A percentile compares a stretch with the other conserved stretches of the same genome.
Conservation (phyloP, 1,284 basidiomycete genomes). For the Rhodotorula sp. region DNA sequence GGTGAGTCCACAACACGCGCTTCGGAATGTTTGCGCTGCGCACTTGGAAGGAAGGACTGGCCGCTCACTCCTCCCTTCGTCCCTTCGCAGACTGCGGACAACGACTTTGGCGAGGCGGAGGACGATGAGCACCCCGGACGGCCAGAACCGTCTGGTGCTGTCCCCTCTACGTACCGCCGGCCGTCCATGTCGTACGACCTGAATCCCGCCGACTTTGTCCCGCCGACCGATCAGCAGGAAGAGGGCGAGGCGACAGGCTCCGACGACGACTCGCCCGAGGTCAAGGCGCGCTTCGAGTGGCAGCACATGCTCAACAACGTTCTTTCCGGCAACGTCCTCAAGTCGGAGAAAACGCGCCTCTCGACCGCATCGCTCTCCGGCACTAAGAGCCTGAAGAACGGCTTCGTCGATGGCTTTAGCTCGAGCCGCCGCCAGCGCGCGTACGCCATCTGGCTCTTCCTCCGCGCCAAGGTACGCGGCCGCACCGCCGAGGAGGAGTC, state of each 20-base stretch:
- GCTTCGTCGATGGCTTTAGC: constrained; percentile 29
- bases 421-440: constrained; percentile 49
- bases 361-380: constrained; percentile 44
- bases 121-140: constrained; percentile 31
- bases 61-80: not conserved
- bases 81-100: constrained; percentile 7
- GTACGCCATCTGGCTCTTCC: constrained; percentile 79
- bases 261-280: constrained; percentile 37
- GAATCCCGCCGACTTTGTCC: constrained; percentile 23
- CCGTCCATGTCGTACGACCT: constrained; percentile 38
- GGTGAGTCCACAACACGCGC: not conserved
- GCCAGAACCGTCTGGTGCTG: not conserved
- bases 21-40: too few species aligned
- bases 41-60: too few species aligned
- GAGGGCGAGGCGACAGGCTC: constrained; percentile 15
- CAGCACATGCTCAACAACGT: constrained; percentile 91
- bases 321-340: constrained; percentile 86
- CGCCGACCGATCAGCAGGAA: not conserved
- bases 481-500: constrained; percentile 80
- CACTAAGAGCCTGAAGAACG: constrained; percentile 40
- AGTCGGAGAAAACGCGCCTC: constrained; percentile 84
- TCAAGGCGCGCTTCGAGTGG: constrained; percentile 76
- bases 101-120: constrained; percentile 29
- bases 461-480: constrained; percentile 81
- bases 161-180: constrained; percentile 25